Conservation (phyloP, 805 yeast genomes). For the Brettanomyces naardenensis region DNA sequence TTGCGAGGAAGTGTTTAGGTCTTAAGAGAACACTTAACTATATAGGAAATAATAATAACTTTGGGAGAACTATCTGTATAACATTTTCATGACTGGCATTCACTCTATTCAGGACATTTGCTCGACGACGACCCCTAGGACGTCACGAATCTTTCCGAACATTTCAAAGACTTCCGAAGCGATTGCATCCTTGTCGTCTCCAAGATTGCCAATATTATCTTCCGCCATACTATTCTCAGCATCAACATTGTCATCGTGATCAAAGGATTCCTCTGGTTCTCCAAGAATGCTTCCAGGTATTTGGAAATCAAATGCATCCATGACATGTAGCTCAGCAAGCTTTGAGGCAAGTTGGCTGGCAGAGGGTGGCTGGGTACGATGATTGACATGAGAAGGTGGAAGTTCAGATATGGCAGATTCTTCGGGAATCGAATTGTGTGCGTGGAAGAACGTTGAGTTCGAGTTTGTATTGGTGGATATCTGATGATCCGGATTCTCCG, state of each 20-base stretch:
- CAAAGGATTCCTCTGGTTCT: neutral
- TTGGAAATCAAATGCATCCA: neutral
- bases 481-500: too few species aligned
- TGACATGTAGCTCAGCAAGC: slow-evolving; percentile 3
- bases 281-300: slow-evolving; percentile 1
- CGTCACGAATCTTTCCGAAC: slow-evolving; percentile 5
- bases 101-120: slow-evolving; percentile 1
- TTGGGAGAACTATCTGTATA: neutral
- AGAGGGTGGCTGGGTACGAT: neutral
- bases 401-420: too few species aligned
- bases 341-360: neutral
- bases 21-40: neutral
- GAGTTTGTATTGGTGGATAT: too few species aligned
- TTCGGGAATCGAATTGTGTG: too few species aligned
- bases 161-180: slow-evolving; percentile 4
- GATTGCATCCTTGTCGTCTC: slow-evolving; percentile 5
- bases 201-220: neutral
- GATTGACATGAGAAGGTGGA: neutral
- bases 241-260: neutral
- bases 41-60: neutral
- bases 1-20: slow-evolving; percentile 31
- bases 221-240: neutral
- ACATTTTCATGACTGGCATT: neutral
- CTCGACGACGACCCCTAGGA: slow-evolving; percentile 6
- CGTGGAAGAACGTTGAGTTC: too few species aligned